Conservation (phyloP, 106 monocot genomes). For the Dendrobium chrysotoxum region DNA sequence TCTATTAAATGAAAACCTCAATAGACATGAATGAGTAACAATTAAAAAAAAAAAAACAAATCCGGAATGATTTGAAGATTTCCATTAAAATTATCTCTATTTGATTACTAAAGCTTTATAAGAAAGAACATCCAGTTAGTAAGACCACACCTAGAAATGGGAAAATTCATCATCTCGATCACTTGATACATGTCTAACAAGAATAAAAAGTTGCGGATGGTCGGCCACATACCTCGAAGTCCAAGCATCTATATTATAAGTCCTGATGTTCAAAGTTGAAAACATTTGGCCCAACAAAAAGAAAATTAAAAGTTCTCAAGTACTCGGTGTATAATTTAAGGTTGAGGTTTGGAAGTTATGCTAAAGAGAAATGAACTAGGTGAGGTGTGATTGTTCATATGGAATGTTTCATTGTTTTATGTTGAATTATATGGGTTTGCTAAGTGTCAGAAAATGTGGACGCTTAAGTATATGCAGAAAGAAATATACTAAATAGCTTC, state of each 20-base stretch:
- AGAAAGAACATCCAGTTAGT: too few species aligned
- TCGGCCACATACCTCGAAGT: not conserved
- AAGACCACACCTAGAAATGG: too few species aligned
- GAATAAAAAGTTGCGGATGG: not conserved
- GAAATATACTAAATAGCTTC: too few species aligned
- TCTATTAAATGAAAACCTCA: not conserved
- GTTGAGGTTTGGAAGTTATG: not conserved
- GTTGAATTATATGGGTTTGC: too few species aligned
- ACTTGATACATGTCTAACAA: not conserved
- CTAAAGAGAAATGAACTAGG: not conserved
- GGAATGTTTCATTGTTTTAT: too few species aligned
- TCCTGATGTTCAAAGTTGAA: not conserved
- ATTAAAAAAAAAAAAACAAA: too few species aligned
- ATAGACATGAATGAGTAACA: not conserved
- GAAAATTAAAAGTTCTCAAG: not conserved
- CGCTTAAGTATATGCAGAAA: too few species aligned
- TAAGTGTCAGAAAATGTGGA: too few species aligned
- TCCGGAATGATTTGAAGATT: too few species aligned
- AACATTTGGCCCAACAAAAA: not conserved
- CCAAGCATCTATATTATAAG: not conserved
- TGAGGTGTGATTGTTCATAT: too few species aligned
- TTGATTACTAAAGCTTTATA: too few species aligned
- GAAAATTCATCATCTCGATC: not conserved
- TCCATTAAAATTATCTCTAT: too few species aligned
- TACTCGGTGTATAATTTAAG: not conserved